Evolutionary conservation across 179 eudicot species (phyloP).

Genomic region (Dionaea muscipula): DNA sequence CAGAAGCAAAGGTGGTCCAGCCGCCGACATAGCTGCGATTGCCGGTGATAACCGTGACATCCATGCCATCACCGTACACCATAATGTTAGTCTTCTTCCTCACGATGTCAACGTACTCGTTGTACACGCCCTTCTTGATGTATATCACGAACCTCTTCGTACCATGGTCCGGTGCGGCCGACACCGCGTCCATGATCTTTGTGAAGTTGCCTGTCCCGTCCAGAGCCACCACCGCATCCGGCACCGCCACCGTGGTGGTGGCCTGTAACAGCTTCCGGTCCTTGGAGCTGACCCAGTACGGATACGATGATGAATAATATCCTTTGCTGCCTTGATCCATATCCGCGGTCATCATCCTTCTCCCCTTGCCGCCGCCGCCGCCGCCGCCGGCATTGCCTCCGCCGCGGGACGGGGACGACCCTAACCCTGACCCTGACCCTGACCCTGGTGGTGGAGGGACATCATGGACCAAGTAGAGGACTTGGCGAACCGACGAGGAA

Average conservation of each 20-base stretch:
- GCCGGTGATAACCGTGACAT: constrained; percentile 61
- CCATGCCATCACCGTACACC: constrained; percentile 82
- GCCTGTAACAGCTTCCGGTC: constrained; percentile 45
- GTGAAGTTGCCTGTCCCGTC: constrained; percentile 70
- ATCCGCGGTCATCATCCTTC: constrained; percentile 12
- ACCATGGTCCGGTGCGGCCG: constrained; percentile 44
- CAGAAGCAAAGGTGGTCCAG: constrained; percentile 75
- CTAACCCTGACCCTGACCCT: background rate
- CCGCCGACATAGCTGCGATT: constrained; percentile 54
- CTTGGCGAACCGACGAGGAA: constrained; percentile 31
- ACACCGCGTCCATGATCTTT: constrained; percentile 48
- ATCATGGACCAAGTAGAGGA: constrained; percentile 41
- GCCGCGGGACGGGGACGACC: no score
- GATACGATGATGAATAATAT: no score
- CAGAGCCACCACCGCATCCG: constrained; percentile 51
- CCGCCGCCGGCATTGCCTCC: constrained; percentile 1
- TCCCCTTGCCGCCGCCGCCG: constrained; percentile 11
- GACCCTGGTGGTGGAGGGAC: background rate
- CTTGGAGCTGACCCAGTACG: constrained; percentile 39
- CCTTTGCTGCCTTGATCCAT: no score
- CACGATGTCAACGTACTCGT: constrained; percentile 66
- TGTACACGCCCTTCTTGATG: constrained; percentile 68
- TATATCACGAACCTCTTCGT: constrained; percentile 47
- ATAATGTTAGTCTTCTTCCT: constrained; percentile 68
- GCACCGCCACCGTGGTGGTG: constrained; percentile 13